These are phyloP conservation scores for Cicer chorassanicum DNA, from an alignment of 306 rosid genomes.

Conservation along the genomic window DNA sequence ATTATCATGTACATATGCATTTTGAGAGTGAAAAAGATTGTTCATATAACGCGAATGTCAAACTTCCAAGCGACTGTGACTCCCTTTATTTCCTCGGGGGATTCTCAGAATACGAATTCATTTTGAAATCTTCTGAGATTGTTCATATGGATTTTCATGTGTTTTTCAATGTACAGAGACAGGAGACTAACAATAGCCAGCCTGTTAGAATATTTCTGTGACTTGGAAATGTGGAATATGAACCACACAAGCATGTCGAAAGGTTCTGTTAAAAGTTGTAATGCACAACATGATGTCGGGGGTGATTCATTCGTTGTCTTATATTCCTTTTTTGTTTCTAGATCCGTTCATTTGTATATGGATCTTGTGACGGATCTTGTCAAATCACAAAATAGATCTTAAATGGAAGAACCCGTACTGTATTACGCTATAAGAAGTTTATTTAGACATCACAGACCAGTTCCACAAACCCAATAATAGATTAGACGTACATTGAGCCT, in stretches of 20 bases:
- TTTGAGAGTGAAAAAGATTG: slow-evolving; percentile 61
- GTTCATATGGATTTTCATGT: slow-evolving; percentile 41
- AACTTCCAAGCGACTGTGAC: slow-evolving; percentile 51
- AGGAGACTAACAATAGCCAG: slow-evolving; percentile 37
- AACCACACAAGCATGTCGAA: slow-evolving; percentile 37
- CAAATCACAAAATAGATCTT: slow-evolving; percentile 32
- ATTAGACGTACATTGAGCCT: slow-evolving; percentile 13
- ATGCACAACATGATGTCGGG: slow-evolving; percentile 41
- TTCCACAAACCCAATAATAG: slow-evolving; percentile 26
- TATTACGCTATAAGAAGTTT: slow-evolving; percentile 58
- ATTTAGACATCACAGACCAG: slow-evolving; percentile 49
- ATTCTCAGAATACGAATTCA: slow-evolving; percentile 50
- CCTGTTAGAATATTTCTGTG: slow-evolving; percentile 41
- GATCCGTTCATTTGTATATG: slow-evolving; percentile 46
- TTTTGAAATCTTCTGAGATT: slow-evolving; percentile 52
- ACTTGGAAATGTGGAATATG: slow-evolving; percentile 36
- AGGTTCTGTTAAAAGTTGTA: slow-evolving; percentile 28
- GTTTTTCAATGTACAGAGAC: slow-evolving; percentile 43
- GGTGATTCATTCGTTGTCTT: slow-evolving; percentile 50
- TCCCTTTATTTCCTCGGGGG: slow-evolving; percentile 59
- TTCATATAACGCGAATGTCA: slow-evolving; percentile 52
- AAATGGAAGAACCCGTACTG: slow-evolving; percentile 52
- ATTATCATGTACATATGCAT: slow-evolving; percentile 54
- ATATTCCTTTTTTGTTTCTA: slow-evolving; percentile 32
- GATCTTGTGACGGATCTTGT: slow-evolving; percentile 29